A percentile compares a stretch with the other conserved stretches of the same genome.
Evolutionary conservation across 2,329 filamentous ascomycete species (phyloP).

Genomic region (Phyllosticta citriasiana): DNA sequence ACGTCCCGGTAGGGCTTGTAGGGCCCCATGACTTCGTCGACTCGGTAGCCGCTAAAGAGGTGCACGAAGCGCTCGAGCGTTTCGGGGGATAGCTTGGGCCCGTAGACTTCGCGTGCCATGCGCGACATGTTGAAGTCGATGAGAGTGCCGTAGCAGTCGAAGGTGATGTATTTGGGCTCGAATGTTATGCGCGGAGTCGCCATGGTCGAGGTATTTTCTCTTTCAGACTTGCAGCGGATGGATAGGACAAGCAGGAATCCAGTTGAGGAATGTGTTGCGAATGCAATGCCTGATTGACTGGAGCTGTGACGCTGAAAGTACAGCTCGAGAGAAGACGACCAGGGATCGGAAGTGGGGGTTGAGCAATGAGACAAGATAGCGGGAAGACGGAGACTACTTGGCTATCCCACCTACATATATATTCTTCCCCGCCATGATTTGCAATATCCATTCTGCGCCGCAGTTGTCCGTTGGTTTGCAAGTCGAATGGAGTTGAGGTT

Average conservation of each 20-base stretch:
- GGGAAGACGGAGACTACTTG: not conserved
- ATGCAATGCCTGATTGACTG: not conserved
- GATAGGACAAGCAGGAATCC: not conserved
- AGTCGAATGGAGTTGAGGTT: not conserved
- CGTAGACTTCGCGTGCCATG: conserved; percentile 6
- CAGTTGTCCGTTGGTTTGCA: not conserved
- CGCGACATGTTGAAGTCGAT: conserved; percentile 11
- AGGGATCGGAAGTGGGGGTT: not conserved
- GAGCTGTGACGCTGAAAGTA: not conserved
- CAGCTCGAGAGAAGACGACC: not conserved
- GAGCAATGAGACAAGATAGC: not conserved
- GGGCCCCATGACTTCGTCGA: conserved; percentile 7
- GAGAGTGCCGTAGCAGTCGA: conserved; percentile 11
- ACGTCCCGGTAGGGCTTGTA: conserved; percentile 10
- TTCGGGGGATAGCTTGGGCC: not conserved
- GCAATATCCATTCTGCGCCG: not conserved
- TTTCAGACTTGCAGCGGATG: not conserved
- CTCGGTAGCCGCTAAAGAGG: conserved; percentile 7
- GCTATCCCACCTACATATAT: not conserved
- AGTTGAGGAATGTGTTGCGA: not conserved
- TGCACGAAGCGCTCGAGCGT: conserved; percentile 8
- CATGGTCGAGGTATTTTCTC: not conserved
- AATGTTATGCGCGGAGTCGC: conserved; percentile 4
- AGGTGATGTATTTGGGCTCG: conserved; percentile 10
- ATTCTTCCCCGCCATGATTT: not conserved